phyloP scores from a whole-genome alignment of 768 basidiomycete species.

The Harrya chromipes region DNA sequence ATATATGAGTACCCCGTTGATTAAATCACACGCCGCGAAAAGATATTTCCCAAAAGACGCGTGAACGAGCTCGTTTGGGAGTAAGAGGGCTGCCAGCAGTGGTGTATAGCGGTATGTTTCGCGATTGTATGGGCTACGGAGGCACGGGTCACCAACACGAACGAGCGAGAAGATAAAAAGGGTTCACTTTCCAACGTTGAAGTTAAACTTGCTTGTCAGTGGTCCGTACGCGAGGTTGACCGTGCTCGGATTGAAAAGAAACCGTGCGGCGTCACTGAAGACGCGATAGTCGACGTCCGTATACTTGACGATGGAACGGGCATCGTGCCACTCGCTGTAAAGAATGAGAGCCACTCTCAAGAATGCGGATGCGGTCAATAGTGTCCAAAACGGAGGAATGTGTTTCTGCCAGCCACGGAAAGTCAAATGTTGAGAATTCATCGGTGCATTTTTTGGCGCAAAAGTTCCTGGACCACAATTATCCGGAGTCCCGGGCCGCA shows the following conservation, averaged over 20 bases:
- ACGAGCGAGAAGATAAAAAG: background rate
- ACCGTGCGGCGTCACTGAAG: constrained; percentile 87
- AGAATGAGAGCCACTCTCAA: constrained; percentile 69
- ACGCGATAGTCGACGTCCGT: constrained; percentile 98
- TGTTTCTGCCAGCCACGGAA: constrained; percentile 7
- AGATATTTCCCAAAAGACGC: constrained; percentile 89
- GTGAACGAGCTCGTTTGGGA: constrained; percentile 79
- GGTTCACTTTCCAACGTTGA: constrained; percentile 74
- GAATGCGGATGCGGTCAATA: constrained; percentile 52
- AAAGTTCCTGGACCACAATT: no score
- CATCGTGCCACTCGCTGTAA: constrained; percentile 91
- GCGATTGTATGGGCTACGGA: constrained; percentile 77
- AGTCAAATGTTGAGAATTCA: background rate
- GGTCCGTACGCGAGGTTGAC: constrained; percentile 62
- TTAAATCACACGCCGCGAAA: constrained; percentile 79
- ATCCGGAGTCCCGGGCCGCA: background rate
- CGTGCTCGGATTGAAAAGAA: constrained; percentile 50
- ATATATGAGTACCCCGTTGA: constrained; percentile 74
- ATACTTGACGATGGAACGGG: constrained; percentile 81
- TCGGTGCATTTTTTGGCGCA: background rate
- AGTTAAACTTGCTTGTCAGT: constrained; percentile 37
- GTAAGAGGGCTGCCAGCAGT: constrained; percentile 75
- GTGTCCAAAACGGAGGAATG: constrained; percentile 42
- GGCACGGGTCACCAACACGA: constrained; percentile 5
- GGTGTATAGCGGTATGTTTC: constrained; percentile 98